Evolutionary conservation across 352 stramenopile genomes (phyloP).

Genomic region (Pythium biforme): DNA sequence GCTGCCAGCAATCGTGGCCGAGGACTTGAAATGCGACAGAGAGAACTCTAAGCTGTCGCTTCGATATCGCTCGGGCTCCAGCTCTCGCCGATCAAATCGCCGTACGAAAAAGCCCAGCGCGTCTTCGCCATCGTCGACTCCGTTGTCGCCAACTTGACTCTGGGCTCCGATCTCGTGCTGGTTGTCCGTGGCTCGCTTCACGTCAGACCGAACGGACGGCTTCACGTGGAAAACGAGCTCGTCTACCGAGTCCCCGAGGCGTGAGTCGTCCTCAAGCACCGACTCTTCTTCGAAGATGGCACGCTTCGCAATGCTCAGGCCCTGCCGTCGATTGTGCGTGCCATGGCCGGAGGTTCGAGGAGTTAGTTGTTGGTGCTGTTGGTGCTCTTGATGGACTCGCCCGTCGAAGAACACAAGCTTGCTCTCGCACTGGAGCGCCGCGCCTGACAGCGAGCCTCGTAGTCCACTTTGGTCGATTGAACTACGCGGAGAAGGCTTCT

Average conservation of each 20-base stretch:
- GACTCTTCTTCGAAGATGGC: no score
- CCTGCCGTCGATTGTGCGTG: neutral
- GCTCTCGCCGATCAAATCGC: slow-evolving; percentile 1
- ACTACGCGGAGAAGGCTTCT: neutral
- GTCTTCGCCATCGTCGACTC: slow-evolving; percentile 30
- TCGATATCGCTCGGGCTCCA: slow-evolving; percentile 5
- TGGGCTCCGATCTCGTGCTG: neutral
- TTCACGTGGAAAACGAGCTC: no score
- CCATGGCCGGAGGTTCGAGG: neutral
- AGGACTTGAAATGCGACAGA: no score
- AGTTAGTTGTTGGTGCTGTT: neutral
- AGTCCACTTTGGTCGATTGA: neutral
- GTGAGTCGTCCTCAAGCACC: no score
- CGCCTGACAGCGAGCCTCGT: neutral
- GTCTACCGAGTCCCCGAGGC: no score
- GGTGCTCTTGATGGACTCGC: slow-evolving; percentile 11
- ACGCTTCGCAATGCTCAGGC: neutral
- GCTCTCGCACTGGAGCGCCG: slow-evolving; percentile 50
- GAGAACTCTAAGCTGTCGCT: no score
- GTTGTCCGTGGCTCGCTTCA: neutral
- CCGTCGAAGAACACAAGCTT: slow-evolving; percentile 59
- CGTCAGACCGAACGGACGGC: no score
- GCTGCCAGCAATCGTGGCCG: neutral
- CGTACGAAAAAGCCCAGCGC: slow-evolving; percentile 40
- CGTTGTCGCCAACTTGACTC: no score